Evolutionary conservation across 1,284 basidiomycete species (phyloP), one percentile per base, ranked within the genome.

Genomic region (Ceratobasidium sp.): DNA sequence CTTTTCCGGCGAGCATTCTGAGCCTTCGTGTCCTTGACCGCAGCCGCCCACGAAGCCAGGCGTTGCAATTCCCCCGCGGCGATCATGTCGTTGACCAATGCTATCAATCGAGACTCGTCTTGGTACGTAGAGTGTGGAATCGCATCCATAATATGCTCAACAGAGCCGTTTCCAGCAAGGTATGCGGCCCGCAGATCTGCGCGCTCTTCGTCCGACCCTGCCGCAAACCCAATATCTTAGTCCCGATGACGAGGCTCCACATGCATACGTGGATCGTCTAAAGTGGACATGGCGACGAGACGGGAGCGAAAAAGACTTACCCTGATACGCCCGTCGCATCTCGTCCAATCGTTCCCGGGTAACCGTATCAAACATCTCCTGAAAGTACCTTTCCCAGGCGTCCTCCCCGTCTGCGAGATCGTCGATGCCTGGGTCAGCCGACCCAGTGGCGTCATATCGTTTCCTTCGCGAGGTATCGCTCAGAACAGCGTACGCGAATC

Each of bases 301-400:
- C 7, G 43, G 44, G 43, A 65, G 56, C n/a, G 13, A 1, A 32
- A 56, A 9, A 40, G 49, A 82, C 85, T 65, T 80, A 93, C 96
- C 95, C 87, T 98, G 95, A 84, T 98, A 98, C 81, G 90, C 90
- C 79, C 90, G 90, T 88, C 95, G 96, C 88, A 96, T 90, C 81
- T 97, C 93, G 80, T 97, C 95, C 59, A 98, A 86, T 81, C 91
- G 92, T 78, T 90, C 90, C 79, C 91, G 90, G 75, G 95, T 97
- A 22, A 97, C 93, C 61, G 90, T 87, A 80, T 97, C 92, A 79
- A 95, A 98, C 80, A 98, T 84, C 76, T 92, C 91, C 82, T 92
- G 91, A 81, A 98, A 98, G 85, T 98, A 98, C 19, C 92, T 89
- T 80, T 95, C 94, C 96, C 96, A 98, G 4, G 95, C 95, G 77